Evolutionary conservation across 2,329 filamentous ascomycete genomes (phyloP), one percentile per base, ranked within the genome.

Genomic region (Penicillium hordei): DNA sequence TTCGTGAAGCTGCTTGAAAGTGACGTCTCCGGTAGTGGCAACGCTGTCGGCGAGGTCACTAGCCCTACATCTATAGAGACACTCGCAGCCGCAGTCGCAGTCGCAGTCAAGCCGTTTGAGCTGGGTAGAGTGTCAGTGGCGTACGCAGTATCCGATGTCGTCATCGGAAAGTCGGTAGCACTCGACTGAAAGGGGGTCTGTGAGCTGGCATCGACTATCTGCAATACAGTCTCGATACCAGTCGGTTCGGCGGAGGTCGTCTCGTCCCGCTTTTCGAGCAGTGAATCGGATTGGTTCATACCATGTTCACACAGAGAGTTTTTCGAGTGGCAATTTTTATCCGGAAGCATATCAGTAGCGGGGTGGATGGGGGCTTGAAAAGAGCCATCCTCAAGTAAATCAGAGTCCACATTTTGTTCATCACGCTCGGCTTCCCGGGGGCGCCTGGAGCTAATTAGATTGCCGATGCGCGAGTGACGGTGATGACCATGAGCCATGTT

Each of bases 401-500:
- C 27, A 31, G 51, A 36, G 17, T 38, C 55, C 27, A 21, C 33
- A 25, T 42, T 13, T 13, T 52, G 40, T 25, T 52, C 38, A 39
- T 51, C 48, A 5, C 23, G 43, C 15, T 44, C 17, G 12, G 48
- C 51, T 25, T 61, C 57, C n/a, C 46, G 46, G 5, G 36, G 65
- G 21, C 57, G 62, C 48, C 51, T 66, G 9, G 61, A 54, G 49
- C 53, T 60, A 17, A 61, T 55, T 21, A 60, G 45, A 42, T 59
- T 60, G 49, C 52, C 55, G 38, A 65, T 59, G 36, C 61, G 64
- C 9, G 61, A 59, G 55, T 64, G 62, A 43, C 65, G 62, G 48
- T 44, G 55, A 52, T 64, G 58, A 43, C 61, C 59, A 58, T 67
- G 65, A 54, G 50, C 58, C 65, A 67, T 67, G n/a, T 33, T 61